Percentiles rank a stretch among this genome's conserved stretches.
Conservation (phyloP, 2,329 filamentous ascomycete species). For the Trichoderma semiorbis region DNA sequence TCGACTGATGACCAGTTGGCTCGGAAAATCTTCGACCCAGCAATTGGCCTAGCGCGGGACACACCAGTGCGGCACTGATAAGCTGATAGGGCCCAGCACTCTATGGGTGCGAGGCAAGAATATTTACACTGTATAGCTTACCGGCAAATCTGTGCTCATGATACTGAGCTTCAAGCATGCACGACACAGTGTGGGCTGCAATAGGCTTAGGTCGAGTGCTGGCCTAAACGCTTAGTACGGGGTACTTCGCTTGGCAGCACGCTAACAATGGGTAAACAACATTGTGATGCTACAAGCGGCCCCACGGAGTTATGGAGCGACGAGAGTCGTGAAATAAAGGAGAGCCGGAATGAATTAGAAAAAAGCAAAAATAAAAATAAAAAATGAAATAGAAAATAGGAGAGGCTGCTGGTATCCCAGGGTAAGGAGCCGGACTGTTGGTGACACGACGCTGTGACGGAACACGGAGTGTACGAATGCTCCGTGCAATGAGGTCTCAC, state of each 20-base stretch:
- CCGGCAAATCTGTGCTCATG: neutral
- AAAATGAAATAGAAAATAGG: neutral
- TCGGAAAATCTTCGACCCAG: conserved; percentile 16
- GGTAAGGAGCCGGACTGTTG: neutral
- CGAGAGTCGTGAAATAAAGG: neutral
- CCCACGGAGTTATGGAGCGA: neutral
- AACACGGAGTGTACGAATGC: neutral
- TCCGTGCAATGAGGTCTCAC: neutral
- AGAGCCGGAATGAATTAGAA: neutral
- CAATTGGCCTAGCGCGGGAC: conserved; percentile 7
- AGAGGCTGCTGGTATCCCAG: neutral
- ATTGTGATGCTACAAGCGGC: conserved; percentile 12
- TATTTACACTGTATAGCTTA: neutral
- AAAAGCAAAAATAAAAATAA: neutral
- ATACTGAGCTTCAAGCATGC: neutral
- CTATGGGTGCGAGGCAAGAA: neutral
- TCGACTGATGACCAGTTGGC: conserved; percentile 3
- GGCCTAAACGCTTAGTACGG: neutral
- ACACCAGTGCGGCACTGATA: neutral
- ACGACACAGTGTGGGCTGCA: neutral
- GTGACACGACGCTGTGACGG: neutral
- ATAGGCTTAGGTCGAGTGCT: neutral
- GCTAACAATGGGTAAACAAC: neutral
- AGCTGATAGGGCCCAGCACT: neutral
- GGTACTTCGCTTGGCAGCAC: conserved; percentile 1